Percentiles rank a stretch among this genome's conserved stretches.
Evolutionary conservation across 371 early-diverging fungal genomes (phyloP).

Genomic region (Globomyces sp.): DNA sequence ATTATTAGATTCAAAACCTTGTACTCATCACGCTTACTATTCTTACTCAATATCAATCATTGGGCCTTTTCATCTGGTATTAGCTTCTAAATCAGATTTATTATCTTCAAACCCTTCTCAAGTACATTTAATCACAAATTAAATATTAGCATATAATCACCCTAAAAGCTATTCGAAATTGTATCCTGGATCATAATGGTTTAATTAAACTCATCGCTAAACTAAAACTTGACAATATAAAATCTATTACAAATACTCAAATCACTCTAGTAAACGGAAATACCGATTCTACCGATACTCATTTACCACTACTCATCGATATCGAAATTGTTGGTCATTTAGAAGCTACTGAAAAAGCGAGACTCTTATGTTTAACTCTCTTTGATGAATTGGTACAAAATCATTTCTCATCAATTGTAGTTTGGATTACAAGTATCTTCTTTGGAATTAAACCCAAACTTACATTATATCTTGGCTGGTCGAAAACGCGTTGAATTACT

Average conservation of each 20-base stretch:
- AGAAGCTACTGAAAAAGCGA: slow-evolving; percentile 38
- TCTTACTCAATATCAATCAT: slow-evolving; percentile 5
- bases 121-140: background rate
- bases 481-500: slow-evolving; percentile 65
- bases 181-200: slow-evolving; percentile 33
- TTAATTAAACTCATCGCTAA: slow-evolving; percentile 41
- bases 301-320: slow-evolving; percentile 31
- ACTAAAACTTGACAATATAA: slow-evolving; percentile 35
- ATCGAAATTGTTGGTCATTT: slow-evolving; percentile 45
- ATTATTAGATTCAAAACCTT: background rate
- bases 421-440: slow-evolving; percentile 7
- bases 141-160: slow-evolving; percentile 29
- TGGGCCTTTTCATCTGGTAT: slow-evolving; percentile 13
- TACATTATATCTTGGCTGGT: slow-evolving; percentile 62
- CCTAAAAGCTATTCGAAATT: slow-evolving; percentile 30
- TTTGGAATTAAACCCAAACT: slow-evolving; percentile 25
- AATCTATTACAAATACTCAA: slow-evolving; percentile 37
- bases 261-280: slow-evolving; percentile 36
- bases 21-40: too few species aligned
- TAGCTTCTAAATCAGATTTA: slow-evolving; percentile 8
- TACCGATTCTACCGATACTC: slow-evolving; percentile 11
- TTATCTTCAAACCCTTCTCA: slow-evolving; percentile 12
- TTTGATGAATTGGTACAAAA: slow-evolving; percentile 34
- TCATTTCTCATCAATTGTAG: background rate
- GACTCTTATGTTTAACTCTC: slow-evolving; percentile 32